Conservation (phyloP, 352 stramenopile species). For the Phytophthora sp. region DNA sequence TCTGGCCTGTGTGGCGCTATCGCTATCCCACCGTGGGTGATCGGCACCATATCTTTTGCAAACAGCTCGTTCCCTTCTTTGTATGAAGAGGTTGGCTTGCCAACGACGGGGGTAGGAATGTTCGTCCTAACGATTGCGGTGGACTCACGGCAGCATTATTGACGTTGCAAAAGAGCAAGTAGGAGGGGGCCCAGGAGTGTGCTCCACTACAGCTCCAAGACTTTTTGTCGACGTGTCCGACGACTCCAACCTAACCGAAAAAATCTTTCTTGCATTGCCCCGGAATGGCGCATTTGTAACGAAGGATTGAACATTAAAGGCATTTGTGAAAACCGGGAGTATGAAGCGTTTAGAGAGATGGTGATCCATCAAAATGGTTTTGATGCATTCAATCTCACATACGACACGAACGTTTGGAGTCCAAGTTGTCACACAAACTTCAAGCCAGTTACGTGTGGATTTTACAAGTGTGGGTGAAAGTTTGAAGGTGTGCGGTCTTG, state of each 20-base stretch:
- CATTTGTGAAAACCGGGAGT: conserved; percentile 6
- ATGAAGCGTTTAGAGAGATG: conserved; percentile 19
- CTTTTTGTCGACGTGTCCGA: no score
- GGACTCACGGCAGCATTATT: no score
- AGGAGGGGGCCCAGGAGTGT: no score
- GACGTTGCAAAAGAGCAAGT: no score
- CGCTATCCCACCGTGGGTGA: no score
- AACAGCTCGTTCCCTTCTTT: no score
- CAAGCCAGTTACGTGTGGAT: conserved; percentile 26
- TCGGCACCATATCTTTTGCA: no score
- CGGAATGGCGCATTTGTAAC: conserved; percentile 13
- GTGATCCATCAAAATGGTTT: conserved; percentile 20
- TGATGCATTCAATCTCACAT: conserved; percentile 24
- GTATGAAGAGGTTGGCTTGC: no score
- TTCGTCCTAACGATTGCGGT: no score
- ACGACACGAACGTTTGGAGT: conserved; percentile 4
- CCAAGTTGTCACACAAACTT: conserved; percentile 14
- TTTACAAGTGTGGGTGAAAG: conserved; percentile 42
- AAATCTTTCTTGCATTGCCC: conserved; percentile 16
- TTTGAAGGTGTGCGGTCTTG: conserved; percentile 20
- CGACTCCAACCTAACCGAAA: not conserved
- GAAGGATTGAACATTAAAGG: conserved; percentile 35
- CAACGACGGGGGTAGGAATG: no score
- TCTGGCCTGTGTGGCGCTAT: no score
- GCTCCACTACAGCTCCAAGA: no score